Evolutionary conservation across 768 basidiomycete species (phyloP), one percentile per base, ranked within the genome.

Genomic region (Pleurotus salmoneostramineus): DNA sequence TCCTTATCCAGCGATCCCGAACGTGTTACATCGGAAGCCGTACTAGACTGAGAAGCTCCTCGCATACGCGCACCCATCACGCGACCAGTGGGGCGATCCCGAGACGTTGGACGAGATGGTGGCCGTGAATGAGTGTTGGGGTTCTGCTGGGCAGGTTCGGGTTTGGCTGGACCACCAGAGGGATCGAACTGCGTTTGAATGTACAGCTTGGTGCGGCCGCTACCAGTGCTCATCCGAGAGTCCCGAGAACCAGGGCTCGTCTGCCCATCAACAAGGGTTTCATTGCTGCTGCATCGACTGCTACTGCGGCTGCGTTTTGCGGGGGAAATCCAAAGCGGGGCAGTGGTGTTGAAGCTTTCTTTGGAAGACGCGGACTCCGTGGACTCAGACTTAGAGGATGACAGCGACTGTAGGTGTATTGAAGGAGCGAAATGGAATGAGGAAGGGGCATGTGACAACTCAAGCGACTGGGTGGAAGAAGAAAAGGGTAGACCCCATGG

Each of bases 11-110:
- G 37, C 37, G 21, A 27, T 27, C 31, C 50, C 3, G 31, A n/a
- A 6, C 21, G 21, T 27, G 10, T 51, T 11, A 15, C 14, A n/a
- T 55, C 52, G 10, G 40, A 55, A 17, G 52, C 12, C 34, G 36
- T 35, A 34, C 12, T 33, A 4, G 52, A 55, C 36, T 15, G 11
- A 2, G 52, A 55, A 10, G 40, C 52, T 1, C 37, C 52, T 7
- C 52, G 52, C 52, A 55, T 55, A n/a, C 52, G 52, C 35, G 52
- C 52, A 0, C 52, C 52, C 17, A 55, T 45, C 12, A 17, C 44
- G 6, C 40, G 27, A 40, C 52, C 37, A 17, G 36, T 10, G 44
- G 44, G 15, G 12, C 44, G 44, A 17, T 45, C 10, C 8, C 44
- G 44, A 6, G 44, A 45, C 44, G 44, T n/a, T 17, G 44, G 44